Evolutionary conservation across 208 protist species (phyloP).

Genomic region (Wallacemonas collosoma): DNA sequence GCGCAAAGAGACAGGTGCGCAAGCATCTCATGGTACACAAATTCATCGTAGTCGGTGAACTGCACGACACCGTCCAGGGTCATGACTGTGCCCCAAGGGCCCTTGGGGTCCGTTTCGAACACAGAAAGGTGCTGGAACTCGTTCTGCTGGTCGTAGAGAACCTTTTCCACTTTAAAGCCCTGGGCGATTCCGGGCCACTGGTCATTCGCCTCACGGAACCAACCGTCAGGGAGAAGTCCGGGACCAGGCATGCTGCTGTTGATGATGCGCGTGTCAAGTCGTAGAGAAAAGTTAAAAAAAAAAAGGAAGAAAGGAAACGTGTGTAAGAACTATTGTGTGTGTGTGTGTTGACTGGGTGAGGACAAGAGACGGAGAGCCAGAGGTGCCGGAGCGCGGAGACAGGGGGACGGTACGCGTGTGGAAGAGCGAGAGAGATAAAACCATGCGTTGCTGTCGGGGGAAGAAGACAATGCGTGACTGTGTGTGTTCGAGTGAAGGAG

Average conservation of each 20-base stretch:
- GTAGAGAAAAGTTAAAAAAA: neutral
- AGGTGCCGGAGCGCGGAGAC: neutral
- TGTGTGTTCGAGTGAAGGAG: no score
- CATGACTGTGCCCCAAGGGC: slow-evolving; percentile 96
- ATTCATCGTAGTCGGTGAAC: slow-evolving; percentile 97
- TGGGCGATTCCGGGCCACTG: slow-evolving; percentile 92
- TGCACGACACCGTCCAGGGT: slow-evolving; percentile 97
- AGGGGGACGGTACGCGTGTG: no score
- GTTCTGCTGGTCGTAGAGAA: slow-evolving; percentile 80
- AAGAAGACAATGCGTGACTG: no score
- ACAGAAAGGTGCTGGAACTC: slow-evolving; percentile 90
- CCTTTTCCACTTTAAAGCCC: slow-evolving; percentile 87
- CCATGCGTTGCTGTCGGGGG: no score
- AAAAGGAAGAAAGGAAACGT: neutral
- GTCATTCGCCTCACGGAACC: slow-evolving; percentile 89
- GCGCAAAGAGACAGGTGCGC: slow-evolving; percentile 93
- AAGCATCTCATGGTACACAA: slow-evolving; percentile 99
- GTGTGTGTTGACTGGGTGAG: neutral
- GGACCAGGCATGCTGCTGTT: slow-evolving; percentile 53
- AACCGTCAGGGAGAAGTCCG: slow-evolving; percentile 78
- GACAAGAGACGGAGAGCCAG: neutral
- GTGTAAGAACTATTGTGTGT: slow-evolving; percentile 3
- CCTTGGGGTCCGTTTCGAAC: slow-evolving; percentile 82
- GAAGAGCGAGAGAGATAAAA: no score
- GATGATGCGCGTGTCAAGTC: neutral